These are phyloP conservation scores for Fonsecaea monophora DNA, from an alignment of 2,329 filamentous ascomycete species.

Conservation along the genomic window DNA sequence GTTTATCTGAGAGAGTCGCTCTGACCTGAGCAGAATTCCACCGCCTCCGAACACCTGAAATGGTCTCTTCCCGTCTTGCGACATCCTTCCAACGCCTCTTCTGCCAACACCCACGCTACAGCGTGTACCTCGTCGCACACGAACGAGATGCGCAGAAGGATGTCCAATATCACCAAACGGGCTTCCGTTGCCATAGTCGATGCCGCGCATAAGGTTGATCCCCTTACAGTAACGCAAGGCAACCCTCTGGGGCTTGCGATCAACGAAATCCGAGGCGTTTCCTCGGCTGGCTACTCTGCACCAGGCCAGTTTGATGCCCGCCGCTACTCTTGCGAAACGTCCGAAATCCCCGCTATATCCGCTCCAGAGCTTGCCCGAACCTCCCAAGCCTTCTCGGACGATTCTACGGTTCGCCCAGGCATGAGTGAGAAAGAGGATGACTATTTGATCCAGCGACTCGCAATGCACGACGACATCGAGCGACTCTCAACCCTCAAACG, in stretches of 20 bases:
- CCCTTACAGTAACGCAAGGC: conserved; percentile 27
- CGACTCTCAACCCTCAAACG: conserved; percentile 25
- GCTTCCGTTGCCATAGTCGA: conserved; percentile 26
- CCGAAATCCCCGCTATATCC: conserved; percentile 3
- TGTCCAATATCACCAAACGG: conserved; percentile 26
- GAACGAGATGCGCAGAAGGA: conserved; percentile 17
- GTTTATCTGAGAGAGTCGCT: not conserved
- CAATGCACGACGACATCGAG: conserved; percentile 33
- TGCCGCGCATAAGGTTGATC: conserved; percentile 30
- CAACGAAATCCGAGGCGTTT: conserved; percentile 32
- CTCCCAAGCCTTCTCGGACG: not conserved
- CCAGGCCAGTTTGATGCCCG: conserved; percentile 28
- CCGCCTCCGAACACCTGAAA: conserved; percentile 10
- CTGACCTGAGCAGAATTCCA: conserved; percentile 8
- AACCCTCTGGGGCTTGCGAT: conserved; percentile 30
- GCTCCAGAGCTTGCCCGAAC: conserved; percentile 16
- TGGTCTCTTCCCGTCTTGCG: conserved; percentile 16
- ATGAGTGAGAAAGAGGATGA: conserved; percentile 31
- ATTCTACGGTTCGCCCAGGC: conserved; percentile 16
- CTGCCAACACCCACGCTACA: not conserved
- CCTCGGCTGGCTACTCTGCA: conserved; percentile 29
- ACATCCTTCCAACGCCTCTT: conserved; percentile 1
- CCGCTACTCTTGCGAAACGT: conserved; percentile 18
- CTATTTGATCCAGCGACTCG: conserved; percentile 31
- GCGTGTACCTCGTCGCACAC: not conserved